A percentile compares a stretch with the other conserved stretches of the same genome.
phyloP scores from a whole-genome alignment of 2,329 filamentous ascomycete species.

The Paecilomyces dactylethromorphus region DNA sequence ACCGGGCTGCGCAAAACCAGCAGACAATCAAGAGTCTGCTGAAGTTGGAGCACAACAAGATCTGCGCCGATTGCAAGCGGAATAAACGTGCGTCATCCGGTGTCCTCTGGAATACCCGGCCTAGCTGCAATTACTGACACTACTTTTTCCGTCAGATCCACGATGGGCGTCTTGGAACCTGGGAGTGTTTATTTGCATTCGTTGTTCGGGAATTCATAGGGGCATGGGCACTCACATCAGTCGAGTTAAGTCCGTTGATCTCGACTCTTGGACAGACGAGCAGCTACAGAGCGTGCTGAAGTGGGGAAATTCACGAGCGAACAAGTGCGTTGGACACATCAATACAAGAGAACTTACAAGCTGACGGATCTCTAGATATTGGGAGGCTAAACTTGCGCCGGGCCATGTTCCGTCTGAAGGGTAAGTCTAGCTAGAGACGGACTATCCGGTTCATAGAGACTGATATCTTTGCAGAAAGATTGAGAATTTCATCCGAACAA shows the following conservation, averaged over 20 bases:
- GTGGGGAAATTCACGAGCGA: conserved; percentile 94
- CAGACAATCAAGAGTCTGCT: conserved; percentile 89
- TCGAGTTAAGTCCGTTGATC: conserved; percentile 93
- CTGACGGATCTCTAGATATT: conserved; percentile 51
- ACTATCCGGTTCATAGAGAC: conserved; percentile 6
- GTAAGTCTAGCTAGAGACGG: conserved; percentile 19
- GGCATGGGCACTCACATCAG: conserved; percentile 99
- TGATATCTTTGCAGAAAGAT: conserved; percentile 61
- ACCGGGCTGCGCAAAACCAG: conserved; percentile 88
- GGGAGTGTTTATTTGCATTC: conserved; percentile 94
- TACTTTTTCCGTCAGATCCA: conserved; percentile 58
- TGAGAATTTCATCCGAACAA: conserved; percentile 98
- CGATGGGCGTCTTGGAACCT: conserved; percentile 99
- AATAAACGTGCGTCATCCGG: conserved; percentile 72
- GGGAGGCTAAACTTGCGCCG: conserved; percentile 87
- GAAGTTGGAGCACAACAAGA: conserved; percentile 92
- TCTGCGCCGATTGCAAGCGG: conserved; percentile 96
- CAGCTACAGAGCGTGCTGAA: conserved; percentile 87
- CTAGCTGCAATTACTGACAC: neutral
- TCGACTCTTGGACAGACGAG: conserved; percentile 98
- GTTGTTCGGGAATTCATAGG: conserved; percentile 96
- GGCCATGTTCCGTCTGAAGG: conserved; percentile 91
- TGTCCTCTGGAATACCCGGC: conserved; percentile 5
- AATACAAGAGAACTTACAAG: neutral
- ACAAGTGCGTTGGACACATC: conserved; percentile 58